These are phyloP conservation scores for Fusarium continuum DNA, from an alignment of 2,329 filamentous ascomycete genomes.

Conservation along the genomic window DNA sequence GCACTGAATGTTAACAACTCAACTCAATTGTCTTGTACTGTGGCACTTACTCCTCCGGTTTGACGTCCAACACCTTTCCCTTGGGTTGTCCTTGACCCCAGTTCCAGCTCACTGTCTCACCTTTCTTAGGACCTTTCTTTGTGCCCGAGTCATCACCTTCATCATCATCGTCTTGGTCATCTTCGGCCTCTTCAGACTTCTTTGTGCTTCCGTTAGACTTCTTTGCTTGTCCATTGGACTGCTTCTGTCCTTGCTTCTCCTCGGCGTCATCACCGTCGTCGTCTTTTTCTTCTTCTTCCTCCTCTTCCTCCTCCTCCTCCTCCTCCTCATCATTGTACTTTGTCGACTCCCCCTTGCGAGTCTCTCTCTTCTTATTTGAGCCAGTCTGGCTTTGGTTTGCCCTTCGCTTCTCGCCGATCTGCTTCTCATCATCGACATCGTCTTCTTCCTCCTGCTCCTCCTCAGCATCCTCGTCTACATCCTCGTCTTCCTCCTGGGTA, in stretches of 20 bases:
- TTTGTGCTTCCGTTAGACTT: constrained; percentile 11
- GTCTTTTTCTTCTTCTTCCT: constrained; percentile 19
- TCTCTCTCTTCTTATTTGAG: constrained; percentile 48
- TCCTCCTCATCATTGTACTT: constrained; percentile 33
- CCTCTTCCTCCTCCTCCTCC: constrained; percentile 10
- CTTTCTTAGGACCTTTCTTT: constrained; percentile 49
- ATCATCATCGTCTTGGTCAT: not conserved
- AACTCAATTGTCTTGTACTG: accelerated
- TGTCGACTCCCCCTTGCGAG: constrained; percentile 34
- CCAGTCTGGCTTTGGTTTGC: constrained; percentile 34
- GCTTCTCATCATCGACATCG: constrained; percentile 29
- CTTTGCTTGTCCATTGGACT: constrained; percentile 15
- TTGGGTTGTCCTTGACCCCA: constrained; percentile 56
- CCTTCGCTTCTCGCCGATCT: constrained; percentile 42
- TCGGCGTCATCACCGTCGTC: constrained; percentile 23
- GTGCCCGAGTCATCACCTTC: constrained; percentile 18
- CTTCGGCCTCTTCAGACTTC: constrained; percentile 10
- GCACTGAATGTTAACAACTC: not conserved
- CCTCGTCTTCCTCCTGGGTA: constrained; percentile 8
- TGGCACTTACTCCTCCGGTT: constrained; percentile 50
- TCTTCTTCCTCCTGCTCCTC: constrained; percentile 10
- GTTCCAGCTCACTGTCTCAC: constrained; percentile 58
- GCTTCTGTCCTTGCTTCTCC: constrained; percentile 3
- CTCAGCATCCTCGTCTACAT: constrained; percentile 7
- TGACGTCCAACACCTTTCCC: constrained; percentile 57